Evolutionary conservation across 768 basidiomycete species (phyloP).

Genomic region (Austroboletus festivus): DNA sequence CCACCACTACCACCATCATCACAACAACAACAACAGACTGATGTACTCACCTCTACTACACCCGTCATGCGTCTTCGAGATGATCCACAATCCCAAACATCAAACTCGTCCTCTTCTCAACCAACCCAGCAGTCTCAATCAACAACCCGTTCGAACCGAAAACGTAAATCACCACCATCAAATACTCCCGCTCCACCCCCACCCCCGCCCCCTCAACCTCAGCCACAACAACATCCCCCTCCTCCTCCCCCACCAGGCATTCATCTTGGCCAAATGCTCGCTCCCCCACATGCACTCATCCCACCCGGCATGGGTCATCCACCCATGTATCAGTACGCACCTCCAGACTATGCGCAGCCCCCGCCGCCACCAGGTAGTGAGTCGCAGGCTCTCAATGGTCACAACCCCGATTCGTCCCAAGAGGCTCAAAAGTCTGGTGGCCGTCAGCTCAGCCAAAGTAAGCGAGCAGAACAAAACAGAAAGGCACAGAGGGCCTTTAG

Average conservation of each 20-base stretch:
- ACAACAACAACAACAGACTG: conserved; percentile 18
- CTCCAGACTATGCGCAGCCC: conserved; percentile 31
- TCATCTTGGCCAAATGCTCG: conserved; percentile 51
- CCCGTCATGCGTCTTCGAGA: conserved; percentile 61
- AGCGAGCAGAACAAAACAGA: conserved; percentile 91
- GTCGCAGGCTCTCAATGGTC: conserved; percentile 25
- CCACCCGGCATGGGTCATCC: conserved; percentile 34
- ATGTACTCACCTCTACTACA: conserved; percentile 15
- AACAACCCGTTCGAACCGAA: conserved; percentile 40
- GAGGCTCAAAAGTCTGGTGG: conserved; percentile 29
- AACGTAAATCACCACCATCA: conserved; percentile 66
- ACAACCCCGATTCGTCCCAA: conserved; percentile 6
- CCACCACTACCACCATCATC: too few species aligned
- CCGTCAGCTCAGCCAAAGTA: conserved; percentile 70
- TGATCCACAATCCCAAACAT: conserved; percentile 35
- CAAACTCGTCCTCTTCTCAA: conserved; percentile 18
- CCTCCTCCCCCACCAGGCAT: conserved; percentile 35
- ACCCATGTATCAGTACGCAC: conserved; percentile 34
- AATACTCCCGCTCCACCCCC: conserved; percentile 10
- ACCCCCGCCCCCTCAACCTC: conserved; percentile 24
- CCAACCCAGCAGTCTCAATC: conserved; percentile 6
- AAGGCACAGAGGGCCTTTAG: conserved; percentile 92
- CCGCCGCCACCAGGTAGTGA: conserved; percentile 22
- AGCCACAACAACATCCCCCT: conserved; percentile 32
- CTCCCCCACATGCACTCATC: conserved; percentile 53